phyloP scores from a whole-genome alignment of 257 asterid genomes.

The Nicotiana sylvestris region DNA sequence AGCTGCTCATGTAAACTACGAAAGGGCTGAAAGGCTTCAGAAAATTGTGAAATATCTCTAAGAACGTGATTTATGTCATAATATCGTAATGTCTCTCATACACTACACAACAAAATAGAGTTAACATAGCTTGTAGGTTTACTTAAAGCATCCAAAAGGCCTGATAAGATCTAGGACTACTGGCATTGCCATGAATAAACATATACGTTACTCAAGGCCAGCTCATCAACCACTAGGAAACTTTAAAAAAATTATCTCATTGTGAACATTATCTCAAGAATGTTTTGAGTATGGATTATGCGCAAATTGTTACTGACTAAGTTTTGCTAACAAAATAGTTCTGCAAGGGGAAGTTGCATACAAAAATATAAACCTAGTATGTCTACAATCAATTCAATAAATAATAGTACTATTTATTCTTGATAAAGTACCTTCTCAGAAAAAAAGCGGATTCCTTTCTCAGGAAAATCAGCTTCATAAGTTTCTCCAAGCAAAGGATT shows the following conservation, averaged over 20 bases:
- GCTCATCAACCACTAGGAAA: neutral
- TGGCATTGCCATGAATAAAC: neutral
- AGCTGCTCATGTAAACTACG: neutral
- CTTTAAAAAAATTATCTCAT: neutral
- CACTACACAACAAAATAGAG: neutral
- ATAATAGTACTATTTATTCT: neutral
- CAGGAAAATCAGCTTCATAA: constrained; percentile 93
- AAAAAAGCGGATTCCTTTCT: constrained; percentile 78
- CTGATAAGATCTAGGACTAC: neutral
- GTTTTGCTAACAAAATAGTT: neutral
- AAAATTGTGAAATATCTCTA: neutral
- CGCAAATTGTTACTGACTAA: neutral
- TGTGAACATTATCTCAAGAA: neutral
- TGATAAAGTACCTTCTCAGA: constrained; percentile 68
- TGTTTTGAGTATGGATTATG: neutral
- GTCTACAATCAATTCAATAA: neutral
- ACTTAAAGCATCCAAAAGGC: neutral
- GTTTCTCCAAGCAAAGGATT: constrained; percentile 97
- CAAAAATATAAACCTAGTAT: neutral
- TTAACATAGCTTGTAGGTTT: neutral
- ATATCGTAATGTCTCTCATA: neutral
- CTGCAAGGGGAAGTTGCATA: neutral
- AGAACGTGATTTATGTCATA: neutral
- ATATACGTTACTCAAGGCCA: neutral
- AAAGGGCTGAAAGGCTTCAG: neutral